These are phyloP conservation scores for Raphanus sativus DNA, from an alignment of 345 rosid species.

Conservation along the genomic window DNA sequence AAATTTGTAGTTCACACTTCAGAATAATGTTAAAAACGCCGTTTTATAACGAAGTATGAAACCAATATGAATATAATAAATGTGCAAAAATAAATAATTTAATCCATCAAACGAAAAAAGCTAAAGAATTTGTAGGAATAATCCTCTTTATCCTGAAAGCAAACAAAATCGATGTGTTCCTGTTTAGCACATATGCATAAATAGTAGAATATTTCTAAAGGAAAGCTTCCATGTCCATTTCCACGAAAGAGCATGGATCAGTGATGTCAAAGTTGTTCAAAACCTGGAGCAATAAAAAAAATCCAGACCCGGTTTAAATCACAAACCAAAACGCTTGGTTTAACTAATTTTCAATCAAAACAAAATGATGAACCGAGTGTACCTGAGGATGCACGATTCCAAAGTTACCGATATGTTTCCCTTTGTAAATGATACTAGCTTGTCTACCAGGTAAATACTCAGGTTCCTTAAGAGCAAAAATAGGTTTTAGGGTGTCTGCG, in stretches of 20 bases:
- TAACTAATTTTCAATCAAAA: neutral
- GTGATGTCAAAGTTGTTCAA: conserved; percentile 71
- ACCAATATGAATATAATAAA: neutral
- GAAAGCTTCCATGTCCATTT: conserved; percentile 56
- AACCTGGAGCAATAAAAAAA: conserved; percentile 44
- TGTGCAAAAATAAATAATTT: neutral
- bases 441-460: conserved; percentile 82
- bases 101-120: neutral
- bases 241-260: conserved; percentile 82
- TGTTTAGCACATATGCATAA: neutral
- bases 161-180: neutral
- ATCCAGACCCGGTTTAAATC: neutral
- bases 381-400: conserved; percentile 95
- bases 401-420: conserved; percentile 66
- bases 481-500: neutral
- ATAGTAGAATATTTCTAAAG: conserved; percentile 6
- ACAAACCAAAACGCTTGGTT: neutral
- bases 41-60: too few relatives aligned
- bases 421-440: conserved; percentile 76
- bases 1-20: neutral
- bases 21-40: neutral
- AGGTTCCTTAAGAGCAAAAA: conserved; percentile 51
- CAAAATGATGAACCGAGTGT: neutral
- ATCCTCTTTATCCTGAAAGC: neutral
- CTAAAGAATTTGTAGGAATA: neutral